Conservation (phyloP, 2,329 filamentous ascomycete species). For the Colletotrichum magnum region DNA sequence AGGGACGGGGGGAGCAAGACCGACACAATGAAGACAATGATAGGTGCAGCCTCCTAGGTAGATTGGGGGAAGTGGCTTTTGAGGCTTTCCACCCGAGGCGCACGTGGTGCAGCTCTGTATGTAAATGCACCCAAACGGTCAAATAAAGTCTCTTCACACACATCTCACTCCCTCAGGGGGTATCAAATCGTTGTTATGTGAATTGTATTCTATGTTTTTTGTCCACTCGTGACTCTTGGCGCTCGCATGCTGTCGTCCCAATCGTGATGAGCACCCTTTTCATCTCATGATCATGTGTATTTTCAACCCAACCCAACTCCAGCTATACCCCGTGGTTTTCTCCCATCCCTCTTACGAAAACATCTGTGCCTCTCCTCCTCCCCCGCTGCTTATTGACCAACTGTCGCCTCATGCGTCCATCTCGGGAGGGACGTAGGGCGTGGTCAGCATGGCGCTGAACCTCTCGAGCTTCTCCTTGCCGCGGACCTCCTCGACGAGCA, state of each 20-base stretch:
- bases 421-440: constrained; percentile 79
- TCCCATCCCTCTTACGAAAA: too few relatives aligned
- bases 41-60: not conserved
- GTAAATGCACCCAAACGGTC: constrained; percentile 23
- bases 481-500: constrained; percentile 94
- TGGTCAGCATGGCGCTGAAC: constrained; percentile 88
- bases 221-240: constrained; percentile 30
- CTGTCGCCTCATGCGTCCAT: constrained; percentile 37
- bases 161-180: constrained; percentile 16
- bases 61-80: not conserved
- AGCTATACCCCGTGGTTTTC: not conserved
- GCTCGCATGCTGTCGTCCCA: constrained; percentile 30
- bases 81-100: too few relatives aligned
- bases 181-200: constrained; percentile 38
- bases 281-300: constrained; percentile 18
- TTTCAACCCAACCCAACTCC: constrained; percentile 6
- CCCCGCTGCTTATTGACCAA: not conserved
- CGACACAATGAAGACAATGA: not conserved
- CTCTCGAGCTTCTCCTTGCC: constrained; percentile 94
- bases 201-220: constrained; percentile 39
- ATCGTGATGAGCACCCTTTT: constrained; percentile 23
- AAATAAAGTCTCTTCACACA: constrained; percentile 33
- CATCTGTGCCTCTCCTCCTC: too few relatives aligned
- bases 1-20: too few relatives aligned
- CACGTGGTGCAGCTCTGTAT: constrained; percentile 7